These are phyloP conservation scores for Barbatosphaeria neglecta DNA, from an alignment of 495 filamentous ascomycete species.

Conservation along the genomic window DNA sequence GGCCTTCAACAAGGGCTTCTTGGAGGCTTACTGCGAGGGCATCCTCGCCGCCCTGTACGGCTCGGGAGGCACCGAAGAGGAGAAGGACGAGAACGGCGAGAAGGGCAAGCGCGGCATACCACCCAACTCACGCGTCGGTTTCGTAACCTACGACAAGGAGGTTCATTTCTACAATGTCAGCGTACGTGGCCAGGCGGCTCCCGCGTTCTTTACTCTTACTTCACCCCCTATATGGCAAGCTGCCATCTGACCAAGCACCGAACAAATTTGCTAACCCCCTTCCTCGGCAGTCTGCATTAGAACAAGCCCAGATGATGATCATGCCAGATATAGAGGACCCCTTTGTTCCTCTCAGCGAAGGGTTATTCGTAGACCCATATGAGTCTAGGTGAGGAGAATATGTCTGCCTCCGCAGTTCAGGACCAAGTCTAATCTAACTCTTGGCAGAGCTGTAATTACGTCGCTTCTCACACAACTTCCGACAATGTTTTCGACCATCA, in stretches of 20 bases:
- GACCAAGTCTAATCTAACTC: background rate
- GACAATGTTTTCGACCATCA: conserved; percentile 70
- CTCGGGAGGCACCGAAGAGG: conserved; percentile 36
- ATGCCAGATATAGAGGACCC: conserved; percentile 98
- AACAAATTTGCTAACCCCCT: background rate
- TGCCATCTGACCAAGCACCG: background rate
- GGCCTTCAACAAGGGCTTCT: conserved; percentile 73
- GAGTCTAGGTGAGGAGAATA: conserved; percentile 60
- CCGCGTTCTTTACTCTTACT: no score
- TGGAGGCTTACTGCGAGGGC: conserved; percentile 87
- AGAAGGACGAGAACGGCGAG: conserved; percentile 45
- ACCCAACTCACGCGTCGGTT: conserved; percentile 74
- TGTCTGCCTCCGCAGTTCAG: background rate
- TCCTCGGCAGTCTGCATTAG: conserved; percentile 48
- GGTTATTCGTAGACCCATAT: conserved; percentile 90
- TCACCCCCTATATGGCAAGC: background rate
- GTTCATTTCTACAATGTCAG: conserved; percentile 96
- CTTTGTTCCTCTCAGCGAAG: conserved; percentile 85
- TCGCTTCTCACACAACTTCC: conserved; percentile 73
- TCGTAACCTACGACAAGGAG: conserved; percentile 90
- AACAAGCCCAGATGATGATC: conserved; percentile 94
- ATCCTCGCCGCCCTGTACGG: conserved; percentile 78
- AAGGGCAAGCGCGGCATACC: conserved; percentile 55
- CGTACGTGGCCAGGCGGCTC: conserved; percentile 46
- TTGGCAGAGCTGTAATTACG: conserved; percentile 60